These are phyloP conservation scores for Hymenoscyphus albidus DNA, from an alignment of 2,329 filamentous ascomycete genomes.

Conservation along the genomic window DNA sequence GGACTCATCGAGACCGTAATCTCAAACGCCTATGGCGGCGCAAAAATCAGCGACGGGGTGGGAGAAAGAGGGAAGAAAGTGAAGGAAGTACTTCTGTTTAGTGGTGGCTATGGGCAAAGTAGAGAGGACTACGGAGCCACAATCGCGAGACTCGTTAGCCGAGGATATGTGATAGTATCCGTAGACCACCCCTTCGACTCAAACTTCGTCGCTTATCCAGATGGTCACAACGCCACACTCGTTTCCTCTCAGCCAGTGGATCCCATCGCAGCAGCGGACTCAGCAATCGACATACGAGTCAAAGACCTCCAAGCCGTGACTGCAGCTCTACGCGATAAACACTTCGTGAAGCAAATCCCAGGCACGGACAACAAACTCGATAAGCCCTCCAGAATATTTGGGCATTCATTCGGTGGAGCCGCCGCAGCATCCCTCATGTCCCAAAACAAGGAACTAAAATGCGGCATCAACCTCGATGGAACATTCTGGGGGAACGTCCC, in stretches of 20 bases:
- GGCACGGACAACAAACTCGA: constrained; percentile 2
- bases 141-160: not conserved
- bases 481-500: constrained; percentile 28
- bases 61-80: constrained; percentile 14
- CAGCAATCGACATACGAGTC: not conserved
- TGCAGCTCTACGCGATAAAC: not conserved
- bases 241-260: not conserved
- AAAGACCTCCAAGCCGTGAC: not conserved
- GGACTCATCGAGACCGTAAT: constrained; percentile 28
- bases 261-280: not conserved
- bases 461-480: constrained; percentile 38
- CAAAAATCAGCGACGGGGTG: constrained; percentile 11
- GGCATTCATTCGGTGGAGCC: constrained; percentile 29
- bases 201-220: constrained; percentile 31
- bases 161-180: constrained; percentile 32
- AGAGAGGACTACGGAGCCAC: constrained; percentile 27
- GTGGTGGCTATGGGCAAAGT: constrained; percentile 27
- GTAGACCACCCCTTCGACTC: constrained; percentile 35
- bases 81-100: constrained; percentile 32
- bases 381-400: constrained; percentile 1
- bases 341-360: constrained; percentile 5
- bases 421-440: constrained; percentile 31
- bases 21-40: constrained; percentile 17
- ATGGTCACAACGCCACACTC: constrained; percentile 8
- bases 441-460: constrained; percentile 29